phyloP scores from a whole-genome alignment of 2,329 filamentous ascomycete genomes.

The Chaetomium olivaceum region DNA sequence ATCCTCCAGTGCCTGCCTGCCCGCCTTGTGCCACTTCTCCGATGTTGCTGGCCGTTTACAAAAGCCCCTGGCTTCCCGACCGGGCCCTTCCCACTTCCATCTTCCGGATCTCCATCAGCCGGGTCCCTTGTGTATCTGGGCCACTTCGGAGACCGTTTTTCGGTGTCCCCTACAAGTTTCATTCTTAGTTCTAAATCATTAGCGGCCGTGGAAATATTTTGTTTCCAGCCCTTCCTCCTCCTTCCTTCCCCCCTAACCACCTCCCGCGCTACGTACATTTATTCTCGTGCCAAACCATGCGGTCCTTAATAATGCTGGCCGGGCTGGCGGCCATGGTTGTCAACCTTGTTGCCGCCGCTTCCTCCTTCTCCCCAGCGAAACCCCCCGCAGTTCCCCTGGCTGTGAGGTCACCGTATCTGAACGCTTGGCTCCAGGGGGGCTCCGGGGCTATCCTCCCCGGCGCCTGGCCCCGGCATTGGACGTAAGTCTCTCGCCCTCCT shows the following conservation, averaged over 20 bases:
- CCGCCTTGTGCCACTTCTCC: conserved; percentile 2
- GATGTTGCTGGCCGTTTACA: conserved; percentile 15
- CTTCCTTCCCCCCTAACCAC: not conserved
- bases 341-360: conserved; percentile 15
- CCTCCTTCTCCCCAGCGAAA: conserved; percentile 37
- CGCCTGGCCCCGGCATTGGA: conserved; percentile 69
- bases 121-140: conserved; percentile 1
- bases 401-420: conserved; percentile 74
- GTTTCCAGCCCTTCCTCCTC: not conserved
- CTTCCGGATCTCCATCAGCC: not conserved
- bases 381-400: conserved; percentile 58
- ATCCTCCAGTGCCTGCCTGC: not conserved
- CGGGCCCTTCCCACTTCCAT: not conserved
- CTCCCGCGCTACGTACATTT: not conserved
- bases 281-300: conserved; percentile 16
- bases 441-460: conserved; percentile 67
- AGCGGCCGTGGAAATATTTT: not conserved
- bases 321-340: conserved; percentile 19
- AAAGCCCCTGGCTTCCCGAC: not conserved
- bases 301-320: conserved; percentile 21
- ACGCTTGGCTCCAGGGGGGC: conserved; percentile 66
- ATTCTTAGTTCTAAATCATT: not conserved
- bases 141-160: not conserved
- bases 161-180: not conserved
- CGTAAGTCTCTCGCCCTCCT: conserved; percentile 48